Percentiles rank a stretch among this genome's conserved stretches.
Evolutionary conservation across 2,329 filamentous ascomycete genomes (phyloP).

Genomic region (Knufia fluminis): DNA sequence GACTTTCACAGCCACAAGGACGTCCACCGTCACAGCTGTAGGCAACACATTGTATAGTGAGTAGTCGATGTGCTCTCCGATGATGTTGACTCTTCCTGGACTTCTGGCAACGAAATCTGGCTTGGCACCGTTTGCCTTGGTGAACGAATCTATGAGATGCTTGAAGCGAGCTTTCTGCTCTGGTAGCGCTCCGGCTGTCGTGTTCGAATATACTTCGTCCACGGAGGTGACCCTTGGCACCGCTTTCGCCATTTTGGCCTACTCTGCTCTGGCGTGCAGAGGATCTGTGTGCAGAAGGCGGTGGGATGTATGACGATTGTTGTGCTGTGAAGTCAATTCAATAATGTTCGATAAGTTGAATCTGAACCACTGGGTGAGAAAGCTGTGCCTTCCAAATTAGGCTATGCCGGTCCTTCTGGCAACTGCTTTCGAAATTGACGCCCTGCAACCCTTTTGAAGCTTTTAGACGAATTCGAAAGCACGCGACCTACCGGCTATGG

Average conservation of each 20-base stretch:
- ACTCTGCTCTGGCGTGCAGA: no score
- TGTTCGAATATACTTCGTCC: constrained; percentile 21
- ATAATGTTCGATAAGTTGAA: neutral
- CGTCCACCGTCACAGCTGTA: constrained; percentile 88
- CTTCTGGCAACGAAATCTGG: constrained; percentile 80
- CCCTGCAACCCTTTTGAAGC: neutral
- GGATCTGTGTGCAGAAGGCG: neutral
- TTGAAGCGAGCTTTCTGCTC: constrained; percentile 68
- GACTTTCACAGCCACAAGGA: constrained; percentile 68
- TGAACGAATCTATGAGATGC: constrained; percentile 61
- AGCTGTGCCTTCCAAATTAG: neutral
- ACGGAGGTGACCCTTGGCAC: constrained; percentile 20
- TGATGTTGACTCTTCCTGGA: constrained; percentile 92
- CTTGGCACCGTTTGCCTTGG: constrained; percentile 56
- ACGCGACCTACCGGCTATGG: neutral
- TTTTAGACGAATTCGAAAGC: no score
- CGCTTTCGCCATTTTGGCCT: constrained; percentile 12
- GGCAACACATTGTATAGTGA: constrained; percentile 91
- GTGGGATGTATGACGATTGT: neutral
- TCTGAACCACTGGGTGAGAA: neutral
- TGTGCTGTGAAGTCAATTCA: constrained; percentile 1
- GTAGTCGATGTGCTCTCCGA: constrained; percentile 99
- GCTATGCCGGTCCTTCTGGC: neutral
- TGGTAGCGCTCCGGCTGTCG: constrained; percentile 52
- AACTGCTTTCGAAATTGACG: no score